Evolutionary conservation across 2,329 filamentous ascomycete genomes (phyloP), one percentile per base, ranked within the genome.

Genomic region (Calonectria pauciramosa): DNA sequence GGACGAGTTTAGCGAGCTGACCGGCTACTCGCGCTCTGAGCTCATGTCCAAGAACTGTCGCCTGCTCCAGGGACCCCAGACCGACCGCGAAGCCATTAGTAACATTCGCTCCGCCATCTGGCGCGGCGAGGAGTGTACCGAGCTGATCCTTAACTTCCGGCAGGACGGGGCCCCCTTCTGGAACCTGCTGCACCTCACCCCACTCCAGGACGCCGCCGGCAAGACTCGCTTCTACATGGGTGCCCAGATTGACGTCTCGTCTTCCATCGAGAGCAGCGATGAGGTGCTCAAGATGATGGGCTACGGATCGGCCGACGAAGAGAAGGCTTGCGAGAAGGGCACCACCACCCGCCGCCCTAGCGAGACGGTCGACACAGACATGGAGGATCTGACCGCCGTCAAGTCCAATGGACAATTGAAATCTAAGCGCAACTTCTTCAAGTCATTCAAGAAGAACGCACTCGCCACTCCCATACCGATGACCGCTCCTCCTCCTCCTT

Each of bases 231-330:
- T 89, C 81, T 91, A 89, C 77, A 85, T 93, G 20, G 90, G 89
- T 0, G 90, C 87, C 0, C 89, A 92, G 75, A 87, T 92, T 67
- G 89, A 93, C 75, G 88, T 91, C 18, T 91, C 90, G 0, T 89
- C 89, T 3, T 88, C 87, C 0, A 86, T 92, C 41, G 87, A 88
- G 70, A 87, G 84, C 65, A 85, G 85, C 38, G 86, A 86, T 6
- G 90, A 92, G 73, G 85, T 92, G 9, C 74, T 92, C 56, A 85
- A 85, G 8, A 83, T 91, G 8, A 79, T 92, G 18, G 87, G 84
- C 38, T 84, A 83, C n/a, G 82, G 86, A 18, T 73, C 78, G 1
- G 11, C 23, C 0, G 80, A 81, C 28, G 78, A 80, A 30, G 79
- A 79, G 3, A 80, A 74, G 60, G n/a, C 36, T 0, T 51, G 28